Conservation (phyloP, 2,329 filamentous ascomycete species). For the Paramyrothecium roridum region DNA sequence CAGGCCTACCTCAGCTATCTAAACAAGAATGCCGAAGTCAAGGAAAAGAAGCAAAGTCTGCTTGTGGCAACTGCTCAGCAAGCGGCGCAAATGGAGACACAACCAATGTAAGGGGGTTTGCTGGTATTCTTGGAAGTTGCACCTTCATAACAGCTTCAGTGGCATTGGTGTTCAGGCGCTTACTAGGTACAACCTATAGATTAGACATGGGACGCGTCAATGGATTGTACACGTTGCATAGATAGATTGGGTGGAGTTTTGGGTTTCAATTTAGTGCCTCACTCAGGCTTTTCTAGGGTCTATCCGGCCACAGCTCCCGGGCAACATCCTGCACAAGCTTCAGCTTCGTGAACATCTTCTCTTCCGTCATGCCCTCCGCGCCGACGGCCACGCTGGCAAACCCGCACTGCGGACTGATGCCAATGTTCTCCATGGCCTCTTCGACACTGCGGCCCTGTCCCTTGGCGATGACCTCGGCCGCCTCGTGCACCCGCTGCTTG, state of each 20-base stretch:
- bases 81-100: no score
- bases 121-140: no score
- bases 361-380: constrained; percentile 58
- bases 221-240: no score
- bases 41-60: neutral
- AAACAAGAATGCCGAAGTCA: constrained; percentile 66
- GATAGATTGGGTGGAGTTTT: no score
- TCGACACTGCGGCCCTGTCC: constrained; percentile 60
- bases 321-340: constrained; percentile 65
- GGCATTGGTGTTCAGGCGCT: no score
- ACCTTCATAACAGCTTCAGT: no score
- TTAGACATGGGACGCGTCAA: no score
- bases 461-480: constrained; percentile 63
- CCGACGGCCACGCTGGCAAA: constrained; percentile 69
- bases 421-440: constrained; percentile 61
- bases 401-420: constrained; percentile 67
- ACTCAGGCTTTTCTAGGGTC: neutral
- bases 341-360: constrained; percentile 70
- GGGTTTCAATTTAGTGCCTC: neutral
- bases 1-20: constrained; percentile 85
- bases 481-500: constrained; percentile 50
- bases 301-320: constrained; percentile 56
- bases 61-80: no score
- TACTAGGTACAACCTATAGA: no score
- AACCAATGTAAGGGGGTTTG: no score